These are phyloP conservation scores for Chondrus crispus DNA, from an alignment of 23 red algal species.

Conservation along the genomic window DNA sequence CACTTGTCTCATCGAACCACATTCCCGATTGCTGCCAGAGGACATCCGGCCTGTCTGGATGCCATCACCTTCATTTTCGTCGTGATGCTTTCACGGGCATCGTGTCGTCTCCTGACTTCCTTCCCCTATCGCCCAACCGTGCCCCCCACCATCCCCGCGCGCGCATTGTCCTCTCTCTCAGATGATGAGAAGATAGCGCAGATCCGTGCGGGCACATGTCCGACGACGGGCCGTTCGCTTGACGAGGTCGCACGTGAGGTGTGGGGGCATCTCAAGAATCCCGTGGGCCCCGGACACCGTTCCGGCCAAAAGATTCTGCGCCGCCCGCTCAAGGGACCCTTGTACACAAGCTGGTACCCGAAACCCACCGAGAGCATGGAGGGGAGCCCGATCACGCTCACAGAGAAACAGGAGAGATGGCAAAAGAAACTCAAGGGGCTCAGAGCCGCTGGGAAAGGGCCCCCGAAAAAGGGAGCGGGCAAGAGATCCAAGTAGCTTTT, in stretches of 20 bases:
- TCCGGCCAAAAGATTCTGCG: conserved; percentile 39
- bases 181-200: background rate
- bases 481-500: conserved; percentile 44
- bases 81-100: too few relatives aligned
- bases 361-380: background rate
- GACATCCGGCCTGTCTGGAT: too few relatives aligned
- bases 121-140: too few relatives aligned
- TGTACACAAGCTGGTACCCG: conserved; percentile 61
- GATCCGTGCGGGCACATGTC: background rate
- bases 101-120: too few relatives aligned
- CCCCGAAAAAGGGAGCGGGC: conserved; percentile 59
- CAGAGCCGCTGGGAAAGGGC: conserved; percentile 56
- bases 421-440: conserved; percentile 58
- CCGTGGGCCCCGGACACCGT: conserved; percentile 40
- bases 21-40: too few relatives aligned
- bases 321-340: conserved; percentile 28
- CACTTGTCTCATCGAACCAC: too few relatives aligned
- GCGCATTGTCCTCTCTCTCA: background rate
- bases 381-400: conserved; percentile 35
- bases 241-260: conserved; percentile 31
- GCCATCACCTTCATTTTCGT: too few relatives aligned
- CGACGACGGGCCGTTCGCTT: conserved; percentile 31
- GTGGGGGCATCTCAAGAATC: conserved; percentile 33
- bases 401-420: conserved; percentile 62
- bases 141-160: too few relatives aligned